Evolutionary conservation across 148 eudicot genomes (phyloP).

Genomic region (Silene latifolia): DNA sequence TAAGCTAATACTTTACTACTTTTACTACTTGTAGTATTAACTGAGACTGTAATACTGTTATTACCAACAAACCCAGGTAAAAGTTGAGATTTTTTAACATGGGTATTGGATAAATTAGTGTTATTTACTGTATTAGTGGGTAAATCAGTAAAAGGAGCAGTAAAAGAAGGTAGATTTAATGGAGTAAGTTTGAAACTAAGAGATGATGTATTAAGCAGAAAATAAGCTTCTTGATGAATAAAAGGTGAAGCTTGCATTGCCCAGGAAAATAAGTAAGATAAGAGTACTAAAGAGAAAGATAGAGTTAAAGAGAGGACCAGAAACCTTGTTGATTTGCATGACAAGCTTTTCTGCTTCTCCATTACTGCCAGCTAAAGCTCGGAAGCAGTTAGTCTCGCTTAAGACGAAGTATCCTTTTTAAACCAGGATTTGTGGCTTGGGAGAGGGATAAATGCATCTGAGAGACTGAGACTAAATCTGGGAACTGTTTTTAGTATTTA

Average conservation of each 20-base stretch:
- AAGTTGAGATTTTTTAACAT: constrained; percentile 24
- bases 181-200: constrained; percentile 27
- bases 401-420: too few species aligned
- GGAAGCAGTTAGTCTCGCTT: too few species aligned
- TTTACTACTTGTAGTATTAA: not conserved
- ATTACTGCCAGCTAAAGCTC: constrained; percentile 21
- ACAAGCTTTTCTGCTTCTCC: constrained; percentile 64
- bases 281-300: constrained; percentile 40
- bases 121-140: constrained; percentile 19
- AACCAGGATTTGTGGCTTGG: not conserved
- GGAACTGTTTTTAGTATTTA: not conserved
- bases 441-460: constrained; percentile 22
- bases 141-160: constrained; percentile 22
- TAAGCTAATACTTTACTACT: constrained; percentile 6
- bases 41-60: constrained; percentile 12
- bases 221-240: constrained; percentile 33
- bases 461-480: not conserved
- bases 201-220: constrained; percentile 37
- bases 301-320: constrained; percentile 49
- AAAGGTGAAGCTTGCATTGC: constrained; percentile 34
- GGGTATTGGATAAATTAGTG: constrained; percentile 32
- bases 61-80: constrained; percentile 23
- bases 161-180: constrained; percentile 29
- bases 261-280: constrained; percentile 52
- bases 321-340: constrained; percentile 49